Evolutionary conservation across 768 basidiomycete genomes (phyloP).

Genomic region (Trichaptum fuscoviolaceum): DNA sequence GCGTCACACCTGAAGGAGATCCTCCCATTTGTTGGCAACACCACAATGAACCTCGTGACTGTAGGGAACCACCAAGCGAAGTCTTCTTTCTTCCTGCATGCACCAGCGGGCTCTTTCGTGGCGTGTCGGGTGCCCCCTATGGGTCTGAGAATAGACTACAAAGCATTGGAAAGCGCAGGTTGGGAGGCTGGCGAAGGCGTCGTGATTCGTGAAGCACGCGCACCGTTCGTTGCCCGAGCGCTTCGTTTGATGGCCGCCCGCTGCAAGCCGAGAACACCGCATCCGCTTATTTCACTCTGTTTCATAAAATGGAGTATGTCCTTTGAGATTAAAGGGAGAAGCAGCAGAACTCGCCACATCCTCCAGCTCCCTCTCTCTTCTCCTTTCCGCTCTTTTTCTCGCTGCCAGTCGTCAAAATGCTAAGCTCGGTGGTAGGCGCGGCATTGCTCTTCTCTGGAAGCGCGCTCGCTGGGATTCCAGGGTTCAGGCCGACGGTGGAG

Average conservation of each 20-base stretch:
- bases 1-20: too few relatives aligned
- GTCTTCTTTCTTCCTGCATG: too few relatives aligned
- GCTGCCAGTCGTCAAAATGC: not conserved
- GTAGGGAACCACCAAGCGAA: too few relatives aligned
- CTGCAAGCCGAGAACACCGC: constrained; percentile 1
- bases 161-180: not conserved
- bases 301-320: not conserved
- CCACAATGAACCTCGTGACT: too few relatives aligned
- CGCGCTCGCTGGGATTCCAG: not conserved
- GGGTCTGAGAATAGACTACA: too few relatives aligned
- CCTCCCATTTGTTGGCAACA: too few relatives aligned
- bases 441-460: not conserved
- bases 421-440: not conserved
- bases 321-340: not conserved
- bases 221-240: not conserved
- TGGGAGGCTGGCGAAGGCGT: not conserved
- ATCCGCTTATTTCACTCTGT: not conserved
- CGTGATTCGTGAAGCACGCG: not conserved
- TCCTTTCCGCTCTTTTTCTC: not conserved
- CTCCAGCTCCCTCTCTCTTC: not conserved
- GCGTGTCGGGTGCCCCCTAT: not conserved
- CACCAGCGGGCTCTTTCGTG: too few relatives aligned
- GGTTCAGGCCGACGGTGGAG: not conserved
- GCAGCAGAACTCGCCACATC: not conserved
- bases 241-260: not conserved